Base-by-base conservation (phyloP, 805 yeast species). In the Candida alai region DNA sequence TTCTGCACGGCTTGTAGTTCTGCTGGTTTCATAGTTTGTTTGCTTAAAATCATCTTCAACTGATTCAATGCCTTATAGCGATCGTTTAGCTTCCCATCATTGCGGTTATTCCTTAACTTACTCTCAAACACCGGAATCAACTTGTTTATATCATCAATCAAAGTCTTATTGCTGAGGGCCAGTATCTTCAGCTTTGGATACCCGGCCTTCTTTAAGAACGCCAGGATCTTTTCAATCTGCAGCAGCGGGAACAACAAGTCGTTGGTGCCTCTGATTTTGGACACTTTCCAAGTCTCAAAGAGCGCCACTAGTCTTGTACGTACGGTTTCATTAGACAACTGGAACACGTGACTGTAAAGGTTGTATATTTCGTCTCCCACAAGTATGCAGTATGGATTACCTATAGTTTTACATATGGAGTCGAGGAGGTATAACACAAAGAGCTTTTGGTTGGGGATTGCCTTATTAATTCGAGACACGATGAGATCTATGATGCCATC, bases 381-480 rank as follows among this genome's bases (percentile, higher is more conserved):
- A 33, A 84, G 56, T 5, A 78, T 68, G n/a, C 87, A 84, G 56
- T 90, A 93, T 2, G 97, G 97, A 41, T 80, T 73, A 6, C 97
- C 96, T 20, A 86, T 80, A 49, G 81, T 85, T 58, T 93, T 93
- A 61, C 90, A 84, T 30, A 93, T 84, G 12, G 97, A 88, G 57
- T 93, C 97, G 36, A 93, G 60, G 29, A 90, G 69, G 53, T 90
- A 93, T 40, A 93, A 69, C 4, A 93, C 78, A 48, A 76, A 93
- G 30, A 93, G 69, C 58, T 93, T 93, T 44, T 85, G 89, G 9
- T 75, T 72, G 1, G 97, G 97, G 3, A 84, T 74, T 49, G 93
- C 74, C 55, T 76, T 80, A 44, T 73, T 70, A 31, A 90, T 79
- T 56, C 96, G 74, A 34, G 69, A 70, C 45, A 81, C 86, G 35